Conservation (phyloP, 768 basidiomycete genomes). For the Glaciozyma martinii region DNA sequence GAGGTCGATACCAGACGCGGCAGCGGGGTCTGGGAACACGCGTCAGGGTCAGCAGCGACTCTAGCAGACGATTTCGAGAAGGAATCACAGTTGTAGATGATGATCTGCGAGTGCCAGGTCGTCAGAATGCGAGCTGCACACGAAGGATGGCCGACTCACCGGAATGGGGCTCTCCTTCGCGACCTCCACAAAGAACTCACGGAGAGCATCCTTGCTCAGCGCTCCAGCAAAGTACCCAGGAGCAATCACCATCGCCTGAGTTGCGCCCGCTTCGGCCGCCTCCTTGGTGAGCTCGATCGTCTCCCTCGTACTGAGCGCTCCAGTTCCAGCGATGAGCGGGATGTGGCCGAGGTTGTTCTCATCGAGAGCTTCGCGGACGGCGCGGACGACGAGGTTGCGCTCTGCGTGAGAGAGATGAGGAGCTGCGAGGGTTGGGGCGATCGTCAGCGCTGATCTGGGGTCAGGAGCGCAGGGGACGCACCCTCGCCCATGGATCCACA, state of each 20-base stretch:
- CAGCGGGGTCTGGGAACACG: slow-evolving; percentile 1
- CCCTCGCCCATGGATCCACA: slow-evolving; percentile 74
- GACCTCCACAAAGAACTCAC: slow-evolving; percentile 47
- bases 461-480: slow-evolving; percentile 22
- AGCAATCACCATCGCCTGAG: slow-evolving; percentile 73
- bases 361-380: slow-evolving; percentile 64
- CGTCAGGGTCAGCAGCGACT: background rate
- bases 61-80: slow-evolving; percentile 36
- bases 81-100: slow-evolving; percentile 73
- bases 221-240: slow-evolving; percentile 54
- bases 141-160: slow-evolving; percentile 64
- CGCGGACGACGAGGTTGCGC: slow-evolving; percentile 49
- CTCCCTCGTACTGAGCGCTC: slow-evolving; percentile 68
- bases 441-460: background rate
- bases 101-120: slow-evolving; percentile 24
- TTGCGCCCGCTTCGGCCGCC: slow-evolving; percentile 76
- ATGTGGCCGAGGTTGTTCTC: slow-evolving; percentile 59
- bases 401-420: slow-evolving; percentile 62
- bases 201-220: slow-evolving; percentile 40
- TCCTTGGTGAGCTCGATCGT: slow-evolving; percentile 61
- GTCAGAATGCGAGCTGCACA: slow-evolving; percentile 62
- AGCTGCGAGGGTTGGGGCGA: slow-evolving; percentile 44
- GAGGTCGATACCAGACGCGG: slow-evolving; percentile 59
- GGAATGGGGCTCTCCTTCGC: slow-evolving; percentile 44
- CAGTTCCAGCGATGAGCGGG: slow-evolving; percentile 72